Conservation (phyloP, 257 asterid species). For the Solanum chiquidenum region DNA sequence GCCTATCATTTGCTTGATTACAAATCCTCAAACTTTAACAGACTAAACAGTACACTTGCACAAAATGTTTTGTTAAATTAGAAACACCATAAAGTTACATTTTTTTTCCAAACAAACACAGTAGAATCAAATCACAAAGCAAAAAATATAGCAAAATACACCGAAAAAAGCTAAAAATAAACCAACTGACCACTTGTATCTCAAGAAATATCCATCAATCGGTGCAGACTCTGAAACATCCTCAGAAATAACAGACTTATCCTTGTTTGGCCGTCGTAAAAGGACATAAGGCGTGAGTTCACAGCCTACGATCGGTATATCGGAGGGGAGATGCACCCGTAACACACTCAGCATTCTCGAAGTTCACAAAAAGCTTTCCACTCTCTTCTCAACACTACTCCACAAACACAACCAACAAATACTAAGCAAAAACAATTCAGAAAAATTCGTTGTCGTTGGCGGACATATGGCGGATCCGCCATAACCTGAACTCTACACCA, state of each 20-base stretch:
- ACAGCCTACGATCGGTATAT: constrained; percentile 93
- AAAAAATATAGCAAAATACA: not conserved
- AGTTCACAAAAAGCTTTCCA: not conserved
- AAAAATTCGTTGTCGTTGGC: constrained; percentile 12
- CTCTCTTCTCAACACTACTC: constrained; percentile 8
- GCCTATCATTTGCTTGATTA: not conserved
- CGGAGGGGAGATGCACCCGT: constrained; percentile 84
- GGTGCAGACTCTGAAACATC: constrained; percentile 44
- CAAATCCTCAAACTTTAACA: not conserved
- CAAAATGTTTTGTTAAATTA: not conserved
- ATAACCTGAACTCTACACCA: constrained; percentile 28
- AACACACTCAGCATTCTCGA: constrained; percentile 56
- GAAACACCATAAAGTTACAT: not conserved
- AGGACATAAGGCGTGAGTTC: constrained; percentile 88
- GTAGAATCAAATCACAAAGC: not conserved
- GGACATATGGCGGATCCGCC: constrained; percentile 66
- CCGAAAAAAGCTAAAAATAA: not conserved
- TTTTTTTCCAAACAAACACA: not conserved
- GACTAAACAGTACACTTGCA: not conserved
- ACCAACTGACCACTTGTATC: constrained; percentile 12
- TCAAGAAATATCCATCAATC: constrained; percentile 32
- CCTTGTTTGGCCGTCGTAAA: constrained; percentile 33
- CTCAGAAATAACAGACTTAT: constrained; percentile 32
- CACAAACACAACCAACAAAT: not conserved
- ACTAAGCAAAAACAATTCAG: not conserved